These are phyloP conservation scores for Danielozyma ontarioensis DNA, from an alignment of 805 yeast genomes.

Conservation along the genomic window DNA sequence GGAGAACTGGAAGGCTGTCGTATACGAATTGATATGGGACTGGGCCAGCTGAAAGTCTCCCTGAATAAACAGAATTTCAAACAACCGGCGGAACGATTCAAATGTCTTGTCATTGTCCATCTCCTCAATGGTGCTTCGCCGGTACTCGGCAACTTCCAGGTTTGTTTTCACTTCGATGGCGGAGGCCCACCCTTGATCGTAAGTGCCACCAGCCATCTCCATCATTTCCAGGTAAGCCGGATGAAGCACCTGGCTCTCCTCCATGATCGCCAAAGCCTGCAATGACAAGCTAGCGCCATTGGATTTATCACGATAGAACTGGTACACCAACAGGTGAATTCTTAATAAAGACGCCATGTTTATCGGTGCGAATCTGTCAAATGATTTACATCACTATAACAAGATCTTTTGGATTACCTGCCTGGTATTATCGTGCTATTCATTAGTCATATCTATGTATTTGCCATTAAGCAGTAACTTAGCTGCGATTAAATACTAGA, in stretches of 20 bases:
- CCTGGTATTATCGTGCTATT: too few species aligned
- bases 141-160: too few species aligned
- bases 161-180: too few species aligned
- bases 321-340: neutral
- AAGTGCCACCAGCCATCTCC: neutral
- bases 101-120: conserved; percentile 7
- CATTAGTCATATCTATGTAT: too few species aligned
- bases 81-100: conserved; percentile 3
- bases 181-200: neutral
- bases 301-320: neutral
- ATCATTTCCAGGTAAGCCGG: neutral
- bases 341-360: too few species aligned
- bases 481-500: too few species aligned
- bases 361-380: neutral
- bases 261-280: neutral
- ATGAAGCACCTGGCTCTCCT: neutral
- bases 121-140: neutral
- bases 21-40: conserved; percentile 12
- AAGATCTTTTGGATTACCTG: too few species aligned
- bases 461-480: too few species aligned
- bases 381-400: too few species aligned
- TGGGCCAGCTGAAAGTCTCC: conserved; percentile 14
- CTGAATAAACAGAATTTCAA: conserved; percentile 13
- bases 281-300: neutral
- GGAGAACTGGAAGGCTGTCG: conserved; percentile 15